A percentile compares a stretch with the other conserved stretches of the same genome.
These are phyloP conservation scores for Gaeumannomyces sp. DNA, from an alignment of 2,329 filamentous ascomycete species.

Conservation along the genomic window DNA sequence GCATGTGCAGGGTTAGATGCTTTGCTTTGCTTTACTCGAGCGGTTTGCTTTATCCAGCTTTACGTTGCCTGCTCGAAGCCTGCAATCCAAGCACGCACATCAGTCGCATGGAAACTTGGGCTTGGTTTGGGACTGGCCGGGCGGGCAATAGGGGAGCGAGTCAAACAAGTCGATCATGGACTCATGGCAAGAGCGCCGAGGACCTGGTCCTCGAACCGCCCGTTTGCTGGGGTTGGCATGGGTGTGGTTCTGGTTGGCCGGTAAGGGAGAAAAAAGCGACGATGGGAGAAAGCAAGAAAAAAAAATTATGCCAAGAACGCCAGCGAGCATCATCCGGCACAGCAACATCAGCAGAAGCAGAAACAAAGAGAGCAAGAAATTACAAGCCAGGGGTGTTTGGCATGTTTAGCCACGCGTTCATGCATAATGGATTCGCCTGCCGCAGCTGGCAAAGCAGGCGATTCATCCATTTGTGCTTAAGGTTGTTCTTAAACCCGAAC, in stretches of 20 bases:
- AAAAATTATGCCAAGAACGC: slow-evolving; percentile 4
- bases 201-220: slow-evolving; percentile 7
- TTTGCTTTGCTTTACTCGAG: not conserved
- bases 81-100: not conserved
- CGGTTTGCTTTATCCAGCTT: not conserved
- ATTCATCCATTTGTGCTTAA: not conserved
- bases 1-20: not conserved
- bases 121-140: not conserved
- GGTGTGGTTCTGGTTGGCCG: slow-evolving; percentile 7
- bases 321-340: not conserved
- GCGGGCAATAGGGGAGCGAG: not conserved
- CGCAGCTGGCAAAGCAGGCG: not conserved
- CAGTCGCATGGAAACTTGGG: too few relatives aligned
- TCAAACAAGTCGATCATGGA: slow-evolving; percentile 2
- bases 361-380: not conserved
- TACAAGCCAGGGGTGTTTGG: not conserved
- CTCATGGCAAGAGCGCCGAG: slow-evolving; percentile 4
- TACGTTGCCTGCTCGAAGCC: not conserved
- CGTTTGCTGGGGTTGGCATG: slow-evolving; percentile 4
- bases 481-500: not conserved
- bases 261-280: slow-evolving; percentile 3
- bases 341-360: slow-evolving; percentile 8
- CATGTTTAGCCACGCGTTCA: not conserved
- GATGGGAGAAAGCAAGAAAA: slow-evolving; percentile 3
- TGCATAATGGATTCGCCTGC: not conserved